These are phyloP conservation scores for Priceomyces haplophilus DNA, from an alignment of 805 yeast species.

Conservation along the genomic window DNA sequence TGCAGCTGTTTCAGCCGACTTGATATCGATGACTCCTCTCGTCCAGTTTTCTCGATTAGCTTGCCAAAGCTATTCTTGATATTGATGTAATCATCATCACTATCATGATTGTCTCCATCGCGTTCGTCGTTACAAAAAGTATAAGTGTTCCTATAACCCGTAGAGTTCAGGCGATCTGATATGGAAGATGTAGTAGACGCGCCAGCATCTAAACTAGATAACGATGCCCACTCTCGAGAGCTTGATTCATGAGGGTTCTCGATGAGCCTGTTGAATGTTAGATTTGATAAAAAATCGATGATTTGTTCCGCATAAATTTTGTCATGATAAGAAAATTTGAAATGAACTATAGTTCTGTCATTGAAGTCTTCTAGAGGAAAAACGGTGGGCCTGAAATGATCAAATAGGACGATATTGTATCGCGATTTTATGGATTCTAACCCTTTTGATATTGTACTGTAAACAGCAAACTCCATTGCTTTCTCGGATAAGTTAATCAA, in stretches of 20 bases:
- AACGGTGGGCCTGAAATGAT: conserved; percentile 12
- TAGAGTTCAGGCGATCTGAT: conserved; percentile 7
- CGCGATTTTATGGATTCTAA: conserved; percentile 24
- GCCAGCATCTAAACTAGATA: conserved; percentile 10
- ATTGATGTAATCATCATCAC: not conserved
- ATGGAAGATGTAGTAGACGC: conserved; percentile 7
- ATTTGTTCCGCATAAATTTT: conserved; percentile 17
- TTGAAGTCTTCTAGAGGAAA: not conserved
- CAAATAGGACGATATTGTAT: conserved; percentile 21
- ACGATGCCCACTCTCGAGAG: conserved; percentile 6
- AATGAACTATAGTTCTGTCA: conserved; percentile 18
- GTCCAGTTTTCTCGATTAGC: conserved; percentile 11
- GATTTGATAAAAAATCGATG: conserved; percentile 11
- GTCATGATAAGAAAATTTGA: conserved; percentile 20
- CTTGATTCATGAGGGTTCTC: not conserved
- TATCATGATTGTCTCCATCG: not conserved
- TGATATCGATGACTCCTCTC: conserved; percentile 18
- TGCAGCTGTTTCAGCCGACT: conserved; percentile 5
- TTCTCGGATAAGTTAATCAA: conserved; percentile 16
- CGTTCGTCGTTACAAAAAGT: not conserved
- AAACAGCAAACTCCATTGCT: conserved; percentile 19
- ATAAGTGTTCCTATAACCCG: not conserved
- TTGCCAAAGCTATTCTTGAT: conserved; percentile 1
- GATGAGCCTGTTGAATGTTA: not conserved
- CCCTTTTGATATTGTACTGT: conserved; percentile 22